A percentile compares a stretch with the other conserved stretches of the same genome.
Evolutionary conservation across 1,284 basidiomycete genomes (phyloP).

Genomic region (Uromyces viciae-fabae): DNA sequence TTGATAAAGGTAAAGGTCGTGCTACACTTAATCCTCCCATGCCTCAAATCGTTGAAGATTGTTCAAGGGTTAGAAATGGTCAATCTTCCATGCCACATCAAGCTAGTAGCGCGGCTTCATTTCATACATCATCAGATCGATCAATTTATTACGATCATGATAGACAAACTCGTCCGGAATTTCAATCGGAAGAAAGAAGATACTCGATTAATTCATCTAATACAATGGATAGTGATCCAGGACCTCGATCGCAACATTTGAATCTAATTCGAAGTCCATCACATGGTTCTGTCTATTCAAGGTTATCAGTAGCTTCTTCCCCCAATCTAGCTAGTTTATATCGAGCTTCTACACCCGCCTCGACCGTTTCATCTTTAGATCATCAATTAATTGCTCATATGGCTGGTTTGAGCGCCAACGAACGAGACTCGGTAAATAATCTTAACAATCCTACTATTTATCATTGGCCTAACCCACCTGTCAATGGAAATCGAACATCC

Average conservation of each 20-base stretch:
- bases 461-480: not conserved
- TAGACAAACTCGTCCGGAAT: not conserved
- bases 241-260: constrained; percentile 32
- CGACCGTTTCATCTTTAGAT: constrained; percentile 37
- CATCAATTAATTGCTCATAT: constrained; percentile 43
- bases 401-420: constrained; percentile 37
- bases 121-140: constrained; percentile 20
- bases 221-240: constrained; percentile 44
- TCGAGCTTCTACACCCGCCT: constrained; percentile 43
- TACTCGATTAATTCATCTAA: constrained; percentile 43
- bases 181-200: constrained; percentile 26
- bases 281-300: constrained; percentile 34
- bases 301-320: constrained; percentile 44
- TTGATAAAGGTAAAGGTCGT: constrained; percentile 45
- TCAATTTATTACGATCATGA: constrained; percentile 29
- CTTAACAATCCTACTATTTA: not conserved
- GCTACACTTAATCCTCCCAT: constrained; percentile 37
- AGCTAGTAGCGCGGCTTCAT: not conserved
- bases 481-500: constrained; percentile 30
- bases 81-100: not conserved
- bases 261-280: constrained; percentile 34
- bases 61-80: constrained; percentile 24
- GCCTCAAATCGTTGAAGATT: constrained; percentile 45
- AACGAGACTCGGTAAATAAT: not conserved
- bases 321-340: constrained; percentile 42